Conservation (phyloP, 768 basidiomycete genomes). For the Pleurotus eryngii region DNA sequence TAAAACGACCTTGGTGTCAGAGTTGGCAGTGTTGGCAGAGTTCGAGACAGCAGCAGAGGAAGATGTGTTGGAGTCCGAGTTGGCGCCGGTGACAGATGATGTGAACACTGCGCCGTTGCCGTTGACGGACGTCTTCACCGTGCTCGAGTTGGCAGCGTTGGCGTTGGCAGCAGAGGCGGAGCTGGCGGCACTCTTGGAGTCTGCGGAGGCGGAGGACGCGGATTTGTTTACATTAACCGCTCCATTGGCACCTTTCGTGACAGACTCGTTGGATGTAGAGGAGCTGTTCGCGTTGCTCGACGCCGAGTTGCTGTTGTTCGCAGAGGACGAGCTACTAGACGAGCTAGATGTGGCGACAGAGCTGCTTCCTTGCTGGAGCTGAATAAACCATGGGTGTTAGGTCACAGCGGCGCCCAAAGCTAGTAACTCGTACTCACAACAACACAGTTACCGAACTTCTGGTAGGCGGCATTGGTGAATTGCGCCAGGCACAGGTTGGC, state of each 20-base stretch:
- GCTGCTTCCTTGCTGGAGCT: slow-evolving; percentile 4
- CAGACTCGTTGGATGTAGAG: not conserved
- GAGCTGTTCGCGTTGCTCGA: not conserved
- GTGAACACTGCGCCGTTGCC: not conserved
- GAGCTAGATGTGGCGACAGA: slow-evolving; percentile 4
- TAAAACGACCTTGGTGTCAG: not conserved
- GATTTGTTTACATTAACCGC: slow-evolving; percentile 1
- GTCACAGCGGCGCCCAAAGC: no score
- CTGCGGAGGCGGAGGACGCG: not conserved
- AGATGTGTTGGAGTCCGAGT: slow-evolving; percentile 1
- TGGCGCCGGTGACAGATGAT: not conserved
- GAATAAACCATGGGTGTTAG: not conserved
- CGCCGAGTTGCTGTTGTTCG: not conserved
- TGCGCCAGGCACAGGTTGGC: slow-evolving; percentile 49
- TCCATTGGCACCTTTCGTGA: not conserved
- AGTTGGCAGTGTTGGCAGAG: not conserved
- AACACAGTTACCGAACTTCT: slow-evolving; percentile 53
- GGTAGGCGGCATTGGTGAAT: slow-evolving; percentile 39
- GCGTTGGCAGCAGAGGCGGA: not conserved
- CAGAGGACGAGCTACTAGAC: slow-evolving; percentile 1
- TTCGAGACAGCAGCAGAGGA: not conserved
- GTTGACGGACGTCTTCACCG: slow-evolving; percentile 3
- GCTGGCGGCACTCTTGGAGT: not conserved
- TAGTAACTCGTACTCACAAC: slow-evolving; percentile 25
- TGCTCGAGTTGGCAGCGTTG: slow-evolving; percentile 5